phyloP scores from a whole-genome alignment of 306 rosid species.

The Cicer pinnatifidum region DNA sequence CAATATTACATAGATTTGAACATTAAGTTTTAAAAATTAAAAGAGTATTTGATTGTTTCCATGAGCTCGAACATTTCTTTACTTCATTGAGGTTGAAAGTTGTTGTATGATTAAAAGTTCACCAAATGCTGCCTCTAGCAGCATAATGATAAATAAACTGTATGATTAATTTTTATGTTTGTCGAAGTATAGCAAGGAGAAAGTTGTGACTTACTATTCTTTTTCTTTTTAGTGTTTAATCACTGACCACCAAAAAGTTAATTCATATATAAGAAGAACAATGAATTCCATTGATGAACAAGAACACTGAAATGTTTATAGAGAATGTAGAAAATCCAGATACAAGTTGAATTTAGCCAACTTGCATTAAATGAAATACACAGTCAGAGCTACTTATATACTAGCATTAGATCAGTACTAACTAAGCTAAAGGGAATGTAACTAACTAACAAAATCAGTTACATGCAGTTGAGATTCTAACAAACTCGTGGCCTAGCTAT shows the following conservation, averaged over 20 bases:
- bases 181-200: not conserved
- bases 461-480: too few relatives aligned
- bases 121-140: constrained; percentile 12
- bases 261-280: too few relatives aligned
- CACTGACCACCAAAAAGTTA: not conserved
- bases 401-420: too few relatives aligned
- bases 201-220: not conserved
- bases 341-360: too few relatives aligned
- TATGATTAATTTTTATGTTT: not conserved
- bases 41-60: not conserved
- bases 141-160: not conserved
- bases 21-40: not conserved
- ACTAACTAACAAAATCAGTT: too few relatives aligned
- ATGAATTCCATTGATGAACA: too few relatives aligned
- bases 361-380: too few relatives aligned
- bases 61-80: not conserved
- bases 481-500: too few relatives aligned
- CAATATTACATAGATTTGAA: not conserved
- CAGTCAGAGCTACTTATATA: too few relatives aligned
- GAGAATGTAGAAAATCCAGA: too few relatives aligned
- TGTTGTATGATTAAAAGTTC: not conserved
- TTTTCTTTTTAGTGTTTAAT: not conserved
- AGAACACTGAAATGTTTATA: too few relatives aligned
- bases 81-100: constrained; percentile 5
- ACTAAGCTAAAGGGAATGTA: too few relatives aligned